Base-by-base conservation (phyloP, 2,329 filamentous ascomycete genomes). In the Verticillium alfalfae region DNA sequence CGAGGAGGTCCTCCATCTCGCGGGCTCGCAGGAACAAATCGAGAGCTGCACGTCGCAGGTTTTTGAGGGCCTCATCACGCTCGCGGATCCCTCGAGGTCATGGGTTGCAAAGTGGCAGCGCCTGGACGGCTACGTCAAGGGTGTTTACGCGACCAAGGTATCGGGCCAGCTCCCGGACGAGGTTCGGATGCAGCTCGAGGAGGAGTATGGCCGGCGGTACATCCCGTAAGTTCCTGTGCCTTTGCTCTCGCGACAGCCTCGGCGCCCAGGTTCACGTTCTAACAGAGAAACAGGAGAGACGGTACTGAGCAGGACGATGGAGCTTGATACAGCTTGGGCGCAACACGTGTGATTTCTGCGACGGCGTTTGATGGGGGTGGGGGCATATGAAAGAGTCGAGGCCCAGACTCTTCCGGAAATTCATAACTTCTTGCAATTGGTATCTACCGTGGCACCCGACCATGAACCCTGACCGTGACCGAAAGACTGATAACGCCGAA, bases 81-180 rank as follows among this genome's bases (percentile, higher is more conserved):
- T 98, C 41, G 87, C 89, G 57, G 89, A 97, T 73, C 93, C 93
- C n/a, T 79, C 79, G 54, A 85, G 83, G 67, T 96, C 91, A 70
- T 99, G 95, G 95, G 92, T 98, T 57, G 93, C 94, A n/a, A 91
- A 92, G 73, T 98, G 93, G 90, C 93, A 98, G 81, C 86, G 95
- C 9, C 79, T 99, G 63, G 92, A 97, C 73, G 87, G 86, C 61
- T 98, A 96, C 75, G 89, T 95, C 59, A 85, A 87, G 16, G 95
- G 95, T 60, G 88, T 96, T 62, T 99, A 99, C 78, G 95, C 95
- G 18, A 91, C 93, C 61, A 97, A 98, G 79, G 95, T 99, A 31
- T 92, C 90, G 37, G 95, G 95, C 18, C 87, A 91, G 72, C 76
- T 90, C 63, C 87, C 88, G 5, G 87, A 89, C 66, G 88, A 90